Base-by-base conservation (phyloP, 2,329 filamentous ascomycete genomes). In the Pseudogymnoascus sp. region DNA sequence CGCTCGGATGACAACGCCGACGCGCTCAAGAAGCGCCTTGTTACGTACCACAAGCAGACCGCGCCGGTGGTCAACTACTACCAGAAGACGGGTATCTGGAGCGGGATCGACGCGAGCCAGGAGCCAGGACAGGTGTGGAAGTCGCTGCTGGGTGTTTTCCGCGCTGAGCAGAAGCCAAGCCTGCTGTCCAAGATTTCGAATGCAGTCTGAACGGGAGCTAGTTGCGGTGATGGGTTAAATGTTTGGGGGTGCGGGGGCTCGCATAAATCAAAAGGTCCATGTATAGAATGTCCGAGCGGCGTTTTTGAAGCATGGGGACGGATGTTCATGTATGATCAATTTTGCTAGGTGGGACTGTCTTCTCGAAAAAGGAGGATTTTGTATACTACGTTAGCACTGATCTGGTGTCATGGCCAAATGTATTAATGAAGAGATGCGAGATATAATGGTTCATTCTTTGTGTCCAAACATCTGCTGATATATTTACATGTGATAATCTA, bases 1-100 rank as follows among this genome's bases (percentile, higher is more conserved):
- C 88, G 94, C 72, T 93, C 89, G 68, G 94, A 99, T 75, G 94
- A 99, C 81, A 99, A 97, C 76, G 92, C 90, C 69, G 93, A 92
- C 7, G 91, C 94, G 48, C 85, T 99, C 67, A 93, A 92, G 85
- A 99, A 97, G 87, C 89, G 94, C 66, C 83, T 99, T 64, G 81
- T 81, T 40, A 97, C 93, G 64, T 99, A 99, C 79, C 94, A 99
- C 80, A 81, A 85, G 68, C 94, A 99, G 85, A 99, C 94, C 35
- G 79, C 86, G 48, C 94, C 94, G 18, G 94, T 99, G 59, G 92
- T 96, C 66, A 83, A 86, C 63, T 99, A 99, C 83, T 99, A 99
- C 85, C 89, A 95, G 80, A 91, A 92, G 79, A 96, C 90, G 59
- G 92, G 92, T 69, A 97, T 99, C 81, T 99, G 94, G 94, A 88